Percentiles rank a stretch among this genome's conserved stretches.
Evolutionary conservation across 163 green algal species (phyloP).

Genomic region (Chlamydomonas reinhardtii): DNA sequence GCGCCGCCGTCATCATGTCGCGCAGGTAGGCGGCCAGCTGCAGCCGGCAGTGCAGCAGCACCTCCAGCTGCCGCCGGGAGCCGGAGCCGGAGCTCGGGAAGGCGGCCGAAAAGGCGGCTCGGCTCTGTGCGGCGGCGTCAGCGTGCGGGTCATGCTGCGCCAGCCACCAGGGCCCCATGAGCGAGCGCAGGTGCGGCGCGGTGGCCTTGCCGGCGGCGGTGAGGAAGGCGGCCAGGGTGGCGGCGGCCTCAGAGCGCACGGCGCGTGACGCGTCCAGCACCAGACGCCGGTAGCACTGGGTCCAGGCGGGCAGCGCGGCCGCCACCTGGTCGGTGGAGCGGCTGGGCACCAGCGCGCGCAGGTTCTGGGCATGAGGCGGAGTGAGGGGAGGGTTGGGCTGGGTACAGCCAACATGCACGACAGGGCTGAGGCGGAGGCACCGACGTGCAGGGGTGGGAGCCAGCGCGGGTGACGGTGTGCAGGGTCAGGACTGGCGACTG

Average conservation of each 20-base stretch:
- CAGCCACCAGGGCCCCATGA: slow-evolving; percentile 82
- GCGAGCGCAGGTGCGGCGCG: slow-evolving; percentile 72
- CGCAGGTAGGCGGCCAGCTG: slow-evolving; percentile 74
- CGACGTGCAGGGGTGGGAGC: not conserved
- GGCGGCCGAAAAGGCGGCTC: slow-evolving; percentile 53
- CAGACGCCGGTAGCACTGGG: slow-evolving; percentile 75
- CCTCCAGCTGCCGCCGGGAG: slow-evolving; percentile 57
- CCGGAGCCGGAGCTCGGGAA: slow-evolving; percentile 55
- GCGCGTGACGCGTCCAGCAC: slow-evolving; percentile 74
- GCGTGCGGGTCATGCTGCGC: slow-evolving; percentile 73
- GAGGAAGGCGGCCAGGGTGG: slow-evolving; percentile 44
- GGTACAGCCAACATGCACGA: not conserved
- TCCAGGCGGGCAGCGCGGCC: slow-evolving; percentile 74
- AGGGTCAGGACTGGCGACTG: no score
- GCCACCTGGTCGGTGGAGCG: slow-evolving; percentile 54
- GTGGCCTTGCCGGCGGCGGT: slow-evolving; percentile 64
- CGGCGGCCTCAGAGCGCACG: slow-evolving; percentile 71
- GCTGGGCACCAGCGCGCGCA: slow-evolving; percentile 61
- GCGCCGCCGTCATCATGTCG: slow-evolving; percentile 63
- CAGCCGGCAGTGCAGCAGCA: slow-evolving; percentile 65
- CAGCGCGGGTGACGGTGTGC: no score
- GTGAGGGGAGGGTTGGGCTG: not conserved
- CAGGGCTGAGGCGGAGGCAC: no score
- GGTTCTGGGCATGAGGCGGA: slow-evolving; percentile 51
- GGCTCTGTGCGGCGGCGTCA: slow-evolving; percentile 73